Base-by-base conservation (phyloP, 2,329 filamentous ascomycete species). In the Curvularia eragrostidis region DNA sequence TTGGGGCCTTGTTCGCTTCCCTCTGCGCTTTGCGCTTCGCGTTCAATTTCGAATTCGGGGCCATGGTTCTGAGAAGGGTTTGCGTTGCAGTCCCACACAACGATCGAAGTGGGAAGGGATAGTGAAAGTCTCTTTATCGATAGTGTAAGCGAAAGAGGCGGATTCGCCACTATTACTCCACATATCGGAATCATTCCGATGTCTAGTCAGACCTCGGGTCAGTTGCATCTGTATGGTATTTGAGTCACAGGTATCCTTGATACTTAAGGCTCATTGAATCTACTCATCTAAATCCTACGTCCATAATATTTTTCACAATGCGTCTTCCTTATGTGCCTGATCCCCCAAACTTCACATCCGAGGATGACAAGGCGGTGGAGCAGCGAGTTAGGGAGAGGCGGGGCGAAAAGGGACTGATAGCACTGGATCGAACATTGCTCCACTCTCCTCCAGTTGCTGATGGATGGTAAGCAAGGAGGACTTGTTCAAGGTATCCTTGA, bases 361-460 rank as follows among this genome's bases (percentile, higher is more conserved):
- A 77, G 38, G 78, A 81, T 36, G 83, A 85, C 65, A 77, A 82
- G 59, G 78, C 78, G 21, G 80, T 85, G 30, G 78, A 85, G 41
- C 74, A 81, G 48, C 79, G 81, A 38, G 78, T 86, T 10, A 79
- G 82, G 67, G 78, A 81, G 47, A 79, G 84, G 54, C 77, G 84
- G 60, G 83, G 81, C 24, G 77, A 80, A 19, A 78, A 78, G 42
- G 78, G 78, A 1, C 77, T 86, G 24, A 78, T 85, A 39, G 80
- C 82, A 5, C 78, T 86, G 9, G 84, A 87, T 65, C 79, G 80
- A 23, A 78, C 84, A 1, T 76, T 86, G 6, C 75, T 86, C 3
- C 83, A 85, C 66, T 80, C 83, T 3, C 84, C 82, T 41, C 81
- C 82, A 3, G 78, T 86, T 13, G 79, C 84, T 41, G 83, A 86